phyloP scores from a whole-genome alignment of 2,329 filamentous ascomycete genomes.

The Purpureocillium takamizusanense region DNA sequence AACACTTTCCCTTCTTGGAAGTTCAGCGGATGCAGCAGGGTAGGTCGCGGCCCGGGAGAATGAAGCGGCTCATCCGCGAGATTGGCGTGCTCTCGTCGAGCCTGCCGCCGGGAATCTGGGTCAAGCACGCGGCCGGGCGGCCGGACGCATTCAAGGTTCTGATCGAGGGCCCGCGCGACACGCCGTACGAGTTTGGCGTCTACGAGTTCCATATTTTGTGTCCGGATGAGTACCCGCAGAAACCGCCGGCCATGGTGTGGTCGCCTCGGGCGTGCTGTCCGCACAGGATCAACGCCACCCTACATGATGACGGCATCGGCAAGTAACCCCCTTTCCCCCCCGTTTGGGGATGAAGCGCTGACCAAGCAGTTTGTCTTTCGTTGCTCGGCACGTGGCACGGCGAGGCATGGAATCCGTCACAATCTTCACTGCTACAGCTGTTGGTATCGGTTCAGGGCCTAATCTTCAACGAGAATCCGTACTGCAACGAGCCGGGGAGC shows the following conservation, averaged over 20 bases:
- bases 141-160: slow-evolving; percentile 41
- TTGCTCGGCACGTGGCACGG: slow-evolving; percentile 41
- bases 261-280: neutral
- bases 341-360: slow-evolving; percentile 1
- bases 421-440: slow-evolving; percentile 41
- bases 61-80: slow-evolving; percentile 37
- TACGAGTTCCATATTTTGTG: slow-evolving; percentile 47
- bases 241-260: slow-evolving; percentile 25
- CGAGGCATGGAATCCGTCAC: slow-evolving; percentile 31
- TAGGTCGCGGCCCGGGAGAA: slow-evolving; percentile 18
- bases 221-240: slow-evolving; percentile 27
- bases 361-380: slow-evolving; percentile 34
- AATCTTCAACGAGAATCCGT: slow-evolving; percentile 45
- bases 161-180: slow-evolving; percentile 38
- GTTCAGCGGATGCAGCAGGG: neutral
- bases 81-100: slow-evolving; percentile 33
- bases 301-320: slow-evolving; percentile 39
- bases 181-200: slow-evolving; percentile 43
- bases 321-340: slow-evolving; percentile 5
- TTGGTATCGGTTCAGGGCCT: slow-evolving; percentile 49
- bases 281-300: slow-evolving; percentile 36
- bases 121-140: slow-evolving; percentile 33
- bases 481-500: slow-evolving; percentile 43
- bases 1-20: too few species aligned
- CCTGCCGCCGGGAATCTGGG: slow-evolving; percentile 41